A percentile compares a stretch with the other conserved stretches of the same genome.
Evolutionary conservation across 2,329 filamentous ascomycete genomes (phyloP).

Genomic region (Sordariomycetes sp.): DNA sequence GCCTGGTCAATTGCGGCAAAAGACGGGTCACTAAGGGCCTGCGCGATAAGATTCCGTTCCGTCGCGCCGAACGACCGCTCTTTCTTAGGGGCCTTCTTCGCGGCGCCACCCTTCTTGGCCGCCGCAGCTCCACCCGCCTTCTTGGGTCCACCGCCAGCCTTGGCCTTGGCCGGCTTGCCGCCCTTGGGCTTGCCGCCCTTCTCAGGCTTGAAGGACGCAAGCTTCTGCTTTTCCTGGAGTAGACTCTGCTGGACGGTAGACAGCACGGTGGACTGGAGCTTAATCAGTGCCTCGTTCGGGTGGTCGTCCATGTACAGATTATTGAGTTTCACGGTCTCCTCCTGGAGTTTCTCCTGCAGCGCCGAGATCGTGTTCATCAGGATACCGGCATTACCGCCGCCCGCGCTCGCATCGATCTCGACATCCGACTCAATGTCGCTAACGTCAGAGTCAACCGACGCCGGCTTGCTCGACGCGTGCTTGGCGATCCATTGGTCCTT

Average conservation of each 20-base stretch:
- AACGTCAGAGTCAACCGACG: conserved; percentile 50
- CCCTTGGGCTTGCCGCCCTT: conserved; percentile 45
- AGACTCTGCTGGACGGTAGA: conserved; percentile 60
- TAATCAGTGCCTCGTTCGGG: conserved; percentile 40
- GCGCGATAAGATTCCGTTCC: conserved; percentile 87
- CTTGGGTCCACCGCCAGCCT: conserved; percentile 20
- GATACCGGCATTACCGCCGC: conserved; percentile 26
- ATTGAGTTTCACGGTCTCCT: conserved; percentile 49
- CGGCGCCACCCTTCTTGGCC: conserved; percentile 18
- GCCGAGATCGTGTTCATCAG: conserved; percentile 36
- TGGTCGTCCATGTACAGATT: conserved; percentile 38
- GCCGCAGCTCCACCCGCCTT: conserved; percentile 25
- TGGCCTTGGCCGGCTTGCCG: conserved; percentile 48
- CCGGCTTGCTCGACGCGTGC: conserved; percentile 46
- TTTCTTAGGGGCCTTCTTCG: conserved; percentile 31
- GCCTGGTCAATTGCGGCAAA: conserved; percentile 69
- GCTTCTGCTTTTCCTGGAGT: conserved; percentile 58
- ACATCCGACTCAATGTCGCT: conserved; percentile 63
- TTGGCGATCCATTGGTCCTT: conserved; percentile 75
- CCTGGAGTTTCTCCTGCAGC: conserved; percentile 38
- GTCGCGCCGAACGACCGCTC: conserved; percentile 12
- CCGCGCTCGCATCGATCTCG: conserved; percentile 34
- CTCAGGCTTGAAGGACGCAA: conserved; percentile 41
- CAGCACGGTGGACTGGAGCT: conserved; percentile 51
- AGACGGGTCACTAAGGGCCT: conserved; percentile 71